phyloP scores from a whole-genome alignment of 1,284 basidiomycete species.

The Ganoderma boninense region DNA sequence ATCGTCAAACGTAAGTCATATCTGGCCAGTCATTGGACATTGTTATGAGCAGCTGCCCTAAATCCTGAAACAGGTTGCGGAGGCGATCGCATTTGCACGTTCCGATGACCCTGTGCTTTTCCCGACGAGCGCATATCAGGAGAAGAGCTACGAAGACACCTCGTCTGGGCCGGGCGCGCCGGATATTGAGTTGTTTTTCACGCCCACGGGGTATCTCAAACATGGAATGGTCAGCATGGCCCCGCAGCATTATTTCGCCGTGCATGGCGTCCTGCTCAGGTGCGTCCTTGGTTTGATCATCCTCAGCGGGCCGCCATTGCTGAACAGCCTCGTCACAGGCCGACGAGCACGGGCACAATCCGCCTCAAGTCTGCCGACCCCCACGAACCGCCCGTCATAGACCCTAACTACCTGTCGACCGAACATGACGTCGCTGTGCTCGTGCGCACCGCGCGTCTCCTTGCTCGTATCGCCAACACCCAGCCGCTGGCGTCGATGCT shows the following conservation, averaged over 20 bases:
- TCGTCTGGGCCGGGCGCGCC: slow-evolving; percentile 65
- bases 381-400: slow-evolving; percentile 51
- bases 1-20: slow-evolving; percentile 58
- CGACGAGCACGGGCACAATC: slow-evolving; percentile 52
- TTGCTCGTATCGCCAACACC: slow-evolving; percentile 57
- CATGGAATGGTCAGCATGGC: slow-evolving; percentile 32
- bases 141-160: slow-evolving; percentile 50
- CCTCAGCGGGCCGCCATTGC: background rate
- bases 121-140: slow-evolving; percentile 35
- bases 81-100: slow-evolving; percentile 65
- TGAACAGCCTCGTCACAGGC: slow-evolving; percentile 39
- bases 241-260: slow-evolving; percentile 38
- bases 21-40: background rate
- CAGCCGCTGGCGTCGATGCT: slow-evolving; percentile 57
- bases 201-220: slow-evolving; percentile 54
- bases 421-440: slow-evolving; percentile 64
- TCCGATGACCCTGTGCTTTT: slow-evolving; percentile 63
- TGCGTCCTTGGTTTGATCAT: slow-evolving; percentile 15
- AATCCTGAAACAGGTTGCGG: slow-evolving; percentile 53
- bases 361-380: slow-evolving; percentile 50
- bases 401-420: slow-evolving; percentile 61
- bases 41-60: background rate
- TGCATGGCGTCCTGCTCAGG: slow-evolving; percentile 44
- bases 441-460: slow-evolving; percentile 59
- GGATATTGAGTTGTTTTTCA: slow-evolving; percentile 67